phyloP scores from a whole-genome alignment of 2,329 filamentous ascomycete species.

The Curvularia spicifera region DNA sequence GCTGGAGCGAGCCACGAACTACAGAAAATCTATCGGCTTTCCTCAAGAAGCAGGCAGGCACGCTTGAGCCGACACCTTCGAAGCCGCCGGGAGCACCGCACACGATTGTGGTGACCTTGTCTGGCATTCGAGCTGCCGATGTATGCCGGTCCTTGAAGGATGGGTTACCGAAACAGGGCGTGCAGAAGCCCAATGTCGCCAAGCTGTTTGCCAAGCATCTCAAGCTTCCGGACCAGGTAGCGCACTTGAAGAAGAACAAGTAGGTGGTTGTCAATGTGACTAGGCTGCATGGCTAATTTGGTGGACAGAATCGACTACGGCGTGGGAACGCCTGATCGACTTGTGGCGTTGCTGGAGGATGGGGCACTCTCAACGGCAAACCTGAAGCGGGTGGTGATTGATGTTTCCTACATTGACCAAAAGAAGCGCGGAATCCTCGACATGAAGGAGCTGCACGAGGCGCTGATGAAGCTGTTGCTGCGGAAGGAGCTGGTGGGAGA shows the following conservation, averaged over 20 bases:
- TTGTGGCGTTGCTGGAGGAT: slow-evolving; percentile 83
- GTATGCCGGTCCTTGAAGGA: slow-evolving; percentile 80
- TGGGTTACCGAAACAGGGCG: slow-evolving; percentile 43
- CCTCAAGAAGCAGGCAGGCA: slow-evolving; percentile 69
- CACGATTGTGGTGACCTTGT: slow-evolving; percentile 85
- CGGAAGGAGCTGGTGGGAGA: slow-evolving; percentile 67
- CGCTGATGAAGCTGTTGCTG: slow-evolving; percentile 76
- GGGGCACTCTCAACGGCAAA: slow-evolving; percentile 73
- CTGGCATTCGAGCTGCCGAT: slow-evolving; percentile 85
- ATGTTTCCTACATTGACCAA: slow-evolving; percentile 90
- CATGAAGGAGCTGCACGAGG: slow-evolving; percentile 90
- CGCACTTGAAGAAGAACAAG: slow-evolving; percentile 71
- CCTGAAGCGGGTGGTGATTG: slow-evolving; percentile 81
- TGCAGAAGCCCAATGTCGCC: slow-evolving; percentile 75
- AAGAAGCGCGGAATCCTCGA: slow-evolving; percentile 95
- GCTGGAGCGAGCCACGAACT: slow-evolving; percentile 70
- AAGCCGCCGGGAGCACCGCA: slow-evolving; percentile 69
- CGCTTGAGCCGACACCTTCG: slow-evolving; percentile 67
- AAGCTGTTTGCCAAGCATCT: slow-evolving; percentile 99
- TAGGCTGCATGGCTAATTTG: slow-evolving; percentile 28
- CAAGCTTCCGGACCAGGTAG: slow-evolving; percentile 85
- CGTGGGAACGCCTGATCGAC: slow-evolving; percentile 84
- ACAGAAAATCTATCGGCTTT: slow-evolving; percentile 79
- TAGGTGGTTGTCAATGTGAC: slow-evolving; percentile 39
- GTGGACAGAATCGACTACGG: slow-evolving; percentile 75